Evolutionary conservation across 768 basidiomycete genomes (phyloP), one percentile per base, ranked within the genome.

Genomic region (Cyathus striatus): DNA sequence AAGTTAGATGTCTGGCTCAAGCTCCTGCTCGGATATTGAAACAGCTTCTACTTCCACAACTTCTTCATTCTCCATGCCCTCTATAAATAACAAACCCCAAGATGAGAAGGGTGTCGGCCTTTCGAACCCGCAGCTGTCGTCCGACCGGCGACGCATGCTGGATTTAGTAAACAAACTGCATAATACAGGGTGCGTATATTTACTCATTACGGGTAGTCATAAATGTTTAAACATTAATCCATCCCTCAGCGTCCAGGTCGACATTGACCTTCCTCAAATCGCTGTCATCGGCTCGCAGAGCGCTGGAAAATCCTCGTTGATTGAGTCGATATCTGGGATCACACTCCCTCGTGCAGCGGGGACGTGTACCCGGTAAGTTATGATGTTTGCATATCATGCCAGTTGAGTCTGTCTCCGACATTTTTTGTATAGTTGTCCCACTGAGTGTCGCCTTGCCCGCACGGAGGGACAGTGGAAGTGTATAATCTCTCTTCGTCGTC

Each of bases 261-360:
- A n/a, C n/a, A n/a, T n/a, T n/a, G n/a, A n/a, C n/a, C n/a, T n/a
- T 0, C 83, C 84, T 0, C 71, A 75, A 47, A 82, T 86, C 23
- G 78, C 76, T 0, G 83, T 83, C 36, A 71, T 82, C 13, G 83
- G 84, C 1, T 72, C 67, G 2, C 84, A 86, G 46, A 81, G 77
- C 37, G 0, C n/a, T n/a, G n/a, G n/a, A n/a, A n/a, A n/a, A n/a
- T n/a, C n/a, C n/a, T n/a, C n/a, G n/a, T n/a, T n/a, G n/a, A n/a
- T n/a, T n/a, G n/a, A n/a, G n/a, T n/a, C n/a, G n/a, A n/a, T n/a
- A n/a, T n/a, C n/a, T n/a, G 79, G 81, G 0, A 72, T 84, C 17
- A 79, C 72, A 0, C 58, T 85, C 0, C 83, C 83, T 17, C 68
- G 83, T 10, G 78, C 78, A 0, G 65, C 73, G 4, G 82, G 82